A percentile compares a stretch with the other conserved stretches of the same genome.
Evolutionary conservation across 345 rosid genomes (phyloP).

Genomic region (Litchi chinensis): DNA sequence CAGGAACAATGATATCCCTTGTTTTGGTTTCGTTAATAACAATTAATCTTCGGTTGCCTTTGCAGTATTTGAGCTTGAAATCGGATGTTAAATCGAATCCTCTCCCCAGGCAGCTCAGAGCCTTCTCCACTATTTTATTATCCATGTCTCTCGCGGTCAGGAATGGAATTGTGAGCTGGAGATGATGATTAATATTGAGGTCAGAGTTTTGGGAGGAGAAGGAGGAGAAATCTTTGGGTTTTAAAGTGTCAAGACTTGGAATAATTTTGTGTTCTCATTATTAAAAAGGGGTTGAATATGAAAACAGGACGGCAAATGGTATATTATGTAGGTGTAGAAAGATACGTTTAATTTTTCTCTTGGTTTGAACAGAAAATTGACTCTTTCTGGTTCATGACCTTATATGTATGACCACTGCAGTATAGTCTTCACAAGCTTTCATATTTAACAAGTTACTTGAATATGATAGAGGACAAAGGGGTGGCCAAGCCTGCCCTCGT

Average conservation of each 20-base stretch:
- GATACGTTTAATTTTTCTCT: neutral
- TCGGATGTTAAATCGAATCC: slow-evolving; percentile 90
- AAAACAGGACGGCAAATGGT: neutral
- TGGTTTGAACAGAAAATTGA: neutral
- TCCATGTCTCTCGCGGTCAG: slow-evolving; percentile 28
- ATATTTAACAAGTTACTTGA: neutral
- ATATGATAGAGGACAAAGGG: neutral
- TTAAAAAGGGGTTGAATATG: neutral
- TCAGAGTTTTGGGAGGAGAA: neutral
- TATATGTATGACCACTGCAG: neutral
- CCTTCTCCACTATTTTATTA: slow-evolving; percentile 45
- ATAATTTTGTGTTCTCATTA: neutral
- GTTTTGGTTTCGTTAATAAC: slow-evolving; percentile 53
- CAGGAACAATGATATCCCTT: slow-evolving; percentile 57
- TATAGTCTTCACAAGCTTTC: neutral
- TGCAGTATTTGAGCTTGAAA: slow-evolving; percentile 76
- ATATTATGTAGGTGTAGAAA: neutral
- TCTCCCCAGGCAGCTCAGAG: slow-evolving; percentile 71
- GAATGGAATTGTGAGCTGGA: neutral
- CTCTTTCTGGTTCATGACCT: neutral
- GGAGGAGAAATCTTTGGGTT: neutral
- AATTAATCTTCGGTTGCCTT: slow-evolving; percentile 67
- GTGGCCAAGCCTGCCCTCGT: too few relatives aligned
- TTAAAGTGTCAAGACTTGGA: neutral
- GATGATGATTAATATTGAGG: neutral